phyloP scores from a whole-genome alignment of 345 rosid genomes.

The Cardiospermum halicacabum region DNA sequence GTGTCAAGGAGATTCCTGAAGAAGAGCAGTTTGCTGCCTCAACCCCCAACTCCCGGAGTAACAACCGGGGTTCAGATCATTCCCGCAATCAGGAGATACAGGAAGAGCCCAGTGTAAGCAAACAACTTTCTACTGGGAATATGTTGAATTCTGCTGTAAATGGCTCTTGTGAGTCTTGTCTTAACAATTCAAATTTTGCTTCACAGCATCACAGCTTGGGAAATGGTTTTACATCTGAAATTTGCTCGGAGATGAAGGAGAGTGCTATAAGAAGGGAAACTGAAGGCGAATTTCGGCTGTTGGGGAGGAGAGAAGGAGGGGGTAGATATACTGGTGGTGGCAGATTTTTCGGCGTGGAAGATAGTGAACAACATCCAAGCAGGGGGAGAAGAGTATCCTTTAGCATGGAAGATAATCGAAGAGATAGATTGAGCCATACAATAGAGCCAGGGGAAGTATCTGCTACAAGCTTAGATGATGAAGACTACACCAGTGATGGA shows the following conservation, averaged over 20 bases:
- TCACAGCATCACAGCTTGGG: constrained; percentile 23
- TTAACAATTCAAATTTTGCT: constrained; percentile 29
- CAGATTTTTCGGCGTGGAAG: constrained; percentile 72
- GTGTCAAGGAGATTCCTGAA: constrained; percentile 46
- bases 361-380: constrained; percentile 67
- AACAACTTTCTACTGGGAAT: constrained; percentile 15
- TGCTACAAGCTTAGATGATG: constrained; percentile 59
- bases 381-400: constrained; percentile 89
- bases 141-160: constrained; percentile 20
- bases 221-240: constrained; percentile 53
- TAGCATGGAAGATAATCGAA: constrained; percentile 64
- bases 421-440: constrained; percentile 36
- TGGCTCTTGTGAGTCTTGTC: constrained; percentile 28
- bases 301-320: constrained; percentile 86
- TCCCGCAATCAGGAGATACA: constrained; percentile 51
- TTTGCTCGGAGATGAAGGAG: constrained; percentile 59
- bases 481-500: constrained; percentile 65
- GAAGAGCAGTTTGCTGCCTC: constrained; percentile 38
- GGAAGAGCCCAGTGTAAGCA: constrained; percentile 52
- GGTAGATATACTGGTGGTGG: constrained; percentile 64
- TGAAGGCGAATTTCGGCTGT: constrained; percentile 93
- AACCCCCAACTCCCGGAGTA: constrained; percentile 17
- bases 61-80: constrained; percentile 21
- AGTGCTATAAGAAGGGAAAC: constrained; percentile 99
- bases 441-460: constrained; percentile 65